phyloP scores from a whole-genome alignment of 768 basidiomycete species.

The Lentinula detonsa region DNA sequence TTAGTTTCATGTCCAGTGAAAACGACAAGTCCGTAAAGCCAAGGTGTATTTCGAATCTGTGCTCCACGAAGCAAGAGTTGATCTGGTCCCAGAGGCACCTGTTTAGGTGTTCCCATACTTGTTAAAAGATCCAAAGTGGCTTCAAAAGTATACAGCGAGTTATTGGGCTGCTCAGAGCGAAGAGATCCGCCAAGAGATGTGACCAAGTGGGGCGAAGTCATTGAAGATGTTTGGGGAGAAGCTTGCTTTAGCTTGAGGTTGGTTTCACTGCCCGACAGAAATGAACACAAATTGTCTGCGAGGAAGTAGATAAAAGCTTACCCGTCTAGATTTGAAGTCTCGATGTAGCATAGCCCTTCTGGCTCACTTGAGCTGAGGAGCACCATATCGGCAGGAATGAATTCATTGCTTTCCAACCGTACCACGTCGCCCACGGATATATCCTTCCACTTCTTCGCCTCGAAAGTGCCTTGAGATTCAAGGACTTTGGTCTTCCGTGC shows the following conservation, averaged over 20 bases:
- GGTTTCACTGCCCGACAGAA: constrained; percentile 62
- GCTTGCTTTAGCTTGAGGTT: constrained; percentile 99
- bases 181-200: constrained; percentile 73
- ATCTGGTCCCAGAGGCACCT: constrained; percentile 90
- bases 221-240: constrained; percentile 67
- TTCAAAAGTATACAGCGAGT: constrained; percentile 95
- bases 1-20: constrained; percentile 99
- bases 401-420: constrained; percentile 85
- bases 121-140: constrained; percentile 65
- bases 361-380: constrained; percentile 89
- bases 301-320: constrained; percentile 26
- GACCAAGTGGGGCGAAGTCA: constrained; percentile 76
- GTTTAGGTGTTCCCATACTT: constrained; percentile 55
- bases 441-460: constrained; percentile 79
- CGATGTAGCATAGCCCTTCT: constrained; percentile 95
- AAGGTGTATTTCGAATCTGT: constrained; percentile 92
- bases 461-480: constrained; percentile 55
- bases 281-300: not conserved
- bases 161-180: constrained; percentile 95
- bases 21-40: constrained; percentile 91
- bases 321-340: constrained; percentile 98
- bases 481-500: constrained; percentile 77
- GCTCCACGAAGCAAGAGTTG: constrained; percentile 93
- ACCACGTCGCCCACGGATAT: constrained; percentile 90
- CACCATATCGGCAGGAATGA: constrained; percentile 93